These are phyloP conservation scores for Bothriochloa decipiens DNA, from an alignment of 176 grass and related monocot species.

Conservation along the genomic window DNA sequence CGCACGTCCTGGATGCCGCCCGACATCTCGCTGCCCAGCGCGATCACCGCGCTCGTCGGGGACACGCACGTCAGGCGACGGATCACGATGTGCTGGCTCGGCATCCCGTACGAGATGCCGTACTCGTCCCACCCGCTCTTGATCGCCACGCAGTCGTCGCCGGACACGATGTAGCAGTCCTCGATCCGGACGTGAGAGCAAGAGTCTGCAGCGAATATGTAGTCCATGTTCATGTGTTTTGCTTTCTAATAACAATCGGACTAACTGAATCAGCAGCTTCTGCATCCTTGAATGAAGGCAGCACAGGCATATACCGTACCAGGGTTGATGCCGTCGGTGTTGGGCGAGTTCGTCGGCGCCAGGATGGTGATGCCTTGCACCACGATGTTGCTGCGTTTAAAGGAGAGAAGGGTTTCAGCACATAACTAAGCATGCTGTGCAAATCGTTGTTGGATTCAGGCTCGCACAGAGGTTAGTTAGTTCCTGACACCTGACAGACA, in stretches of 20 bases:
- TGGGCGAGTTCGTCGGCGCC: conserved; percentile 72
- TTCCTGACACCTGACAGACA: not conserved
- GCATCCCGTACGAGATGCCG: conserved; percentile 84
- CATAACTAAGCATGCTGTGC: not conserved
- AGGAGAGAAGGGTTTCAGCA: not conserved
- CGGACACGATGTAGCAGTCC: conserved; percentile 96
- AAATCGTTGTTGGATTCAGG: not conserved
- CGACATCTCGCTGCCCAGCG: conserved; percentile 97
- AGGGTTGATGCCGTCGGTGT: conserved; percentile 97
- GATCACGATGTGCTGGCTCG: conserved; percentile 79
- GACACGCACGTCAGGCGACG: conserved; percentile 79
- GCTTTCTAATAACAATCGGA: not conserved
- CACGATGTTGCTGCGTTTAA: conserved; percentile 56
- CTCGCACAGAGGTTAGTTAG: not conserved
- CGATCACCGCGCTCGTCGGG: conserved; percentile 82
- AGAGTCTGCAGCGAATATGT: conserved; percentile 46
- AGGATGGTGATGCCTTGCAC: conserved; percentile 79
- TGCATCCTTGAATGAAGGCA: not conserved
- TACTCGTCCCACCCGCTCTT: conserved; percentile 99
- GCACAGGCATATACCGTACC: not conserved
- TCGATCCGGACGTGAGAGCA: conserved; percentile 86
- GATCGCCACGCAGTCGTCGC: conserved; percentile 96
- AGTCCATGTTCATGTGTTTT: not conserved
- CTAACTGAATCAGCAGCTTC: not conserved
- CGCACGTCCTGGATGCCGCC: conserved; percentile 88